Base-by-base conservation (phyloP, 352 stramenopile species). In the Pythium aquatile region DNA sequence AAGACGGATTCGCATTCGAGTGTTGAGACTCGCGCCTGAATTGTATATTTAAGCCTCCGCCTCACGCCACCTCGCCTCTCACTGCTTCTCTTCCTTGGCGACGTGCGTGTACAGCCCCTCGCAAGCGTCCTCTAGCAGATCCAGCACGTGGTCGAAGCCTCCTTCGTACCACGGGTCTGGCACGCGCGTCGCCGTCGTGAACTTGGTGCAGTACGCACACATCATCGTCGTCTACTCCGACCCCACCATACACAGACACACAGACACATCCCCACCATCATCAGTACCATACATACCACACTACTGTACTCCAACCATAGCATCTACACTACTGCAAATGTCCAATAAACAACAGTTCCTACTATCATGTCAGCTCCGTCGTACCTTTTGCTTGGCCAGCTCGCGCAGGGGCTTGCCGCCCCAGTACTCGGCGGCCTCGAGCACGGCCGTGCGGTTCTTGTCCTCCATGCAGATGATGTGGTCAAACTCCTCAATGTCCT, bases 381-480 rank as follows among this genome's bases (percentile, higher is more conserved):
- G 3, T 17, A 85, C 79, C 76, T 93, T 94, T 47, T 68, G 39
- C 16, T 79, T 72, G 17, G 83, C 86, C 3, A 88, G 55, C 51
- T 79, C 71, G 5, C 65, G 67, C 51, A 76, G 79, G 1, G 83
- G 55, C 3, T 58, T 74, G 30, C 87, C 88, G n/a, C 87, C 89
- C 89, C 89, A 97, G 37, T 85, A 70, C 11, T 87, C 64, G 1
- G 88, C 89, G 0, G 89, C 89, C 59, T 95, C 87, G 26, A 94
- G 63, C 63, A 97, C 87, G 2, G 87, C 85, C n/a, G 63, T 48
- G 40, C 78, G 78, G 75, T 97, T 97, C 72, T 87, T 88, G 58
- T 82, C 70, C 58, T 97, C 89, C 89, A 97, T 97, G 64, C 85
- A 93, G 32, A 96, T 80, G 66, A 97, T 94, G 61, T 93, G 83